Base-by-base conservation (phyloP, 2,329 filamentous ascomycete species). In the Triangularia verruculosa region DNA sequence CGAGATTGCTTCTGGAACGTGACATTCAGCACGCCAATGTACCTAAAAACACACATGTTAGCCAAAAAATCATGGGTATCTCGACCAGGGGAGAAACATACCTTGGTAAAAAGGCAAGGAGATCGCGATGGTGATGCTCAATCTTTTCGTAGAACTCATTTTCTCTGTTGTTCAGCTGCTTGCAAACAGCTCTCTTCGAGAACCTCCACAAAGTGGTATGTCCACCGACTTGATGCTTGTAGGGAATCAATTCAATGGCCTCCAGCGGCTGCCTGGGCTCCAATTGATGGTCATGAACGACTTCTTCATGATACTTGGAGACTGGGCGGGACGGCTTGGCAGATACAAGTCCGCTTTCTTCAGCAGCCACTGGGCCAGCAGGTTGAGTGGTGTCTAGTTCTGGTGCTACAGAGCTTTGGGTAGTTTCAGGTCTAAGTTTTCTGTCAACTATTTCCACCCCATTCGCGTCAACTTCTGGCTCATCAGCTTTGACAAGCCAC, bases 121-220 rank as follows among this genome's bases (percentile, higher is more conserved):
- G 83, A 73, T 97, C 90, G 68, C 93, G 91, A 76, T 99, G 94
- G 69, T 92, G 87, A 72, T 87, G 88, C 79, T 99, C 95, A 71
- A 98, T 92, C 61, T 89, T 95, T 78, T 99, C 95, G 76, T 99
- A 99, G 74, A 99, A 99, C 78, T 97, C 92, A 77, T 99, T 99
- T 75, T 99, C 95, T 72, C 94, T 86, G 75, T 97, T 99, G 76
- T 97, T 99, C 73, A 99, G 85, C 78, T 97, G 93, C 78, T 99
- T 99, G 82, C 95, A 99, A 11, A 99, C 93, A 62, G 95, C 95
- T 71, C 93, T 87, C 69, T 92, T 89, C 17, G 95, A 98, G 74
- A 99, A 98, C 51, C 94, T 89, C 85, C 96, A 99, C 34, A 99
- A 85, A 0, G 94, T 97, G 6, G 93, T 97, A 75, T 99, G 95